These are phyloP conservation scores for Kwoniella sp. DNA, from an alignment of 768 basidiomycete species.

Conservation along the genomic window DNA sequence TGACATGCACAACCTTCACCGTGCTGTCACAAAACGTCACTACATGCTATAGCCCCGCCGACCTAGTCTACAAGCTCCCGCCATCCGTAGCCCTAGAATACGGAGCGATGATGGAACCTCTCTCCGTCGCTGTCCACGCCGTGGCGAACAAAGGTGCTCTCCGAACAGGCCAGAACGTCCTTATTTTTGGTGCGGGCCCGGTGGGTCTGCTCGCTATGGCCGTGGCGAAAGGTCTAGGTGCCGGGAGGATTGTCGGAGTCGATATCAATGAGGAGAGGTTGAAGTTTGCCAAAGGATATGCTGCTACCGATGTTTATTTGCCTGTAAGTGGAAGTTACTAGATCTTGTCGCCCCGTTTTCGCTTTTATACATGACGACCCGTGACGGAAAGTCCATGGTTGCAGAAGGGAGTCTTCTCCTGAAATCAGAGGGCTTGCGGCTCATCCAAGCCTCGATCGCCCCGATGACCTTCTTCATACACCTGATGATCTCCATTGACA, in stretches of 20 bases:
- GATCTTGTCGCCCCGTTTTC: background rate
- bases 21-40: no score
- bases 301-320: conserved; percentile 68
- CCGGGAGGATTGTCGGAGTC: conserved; percentile 77
- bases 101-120: conserved; percentile 96
- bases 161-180: conserved; percentile 73
- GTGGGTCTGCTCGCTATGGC: conserved; percentile 86
- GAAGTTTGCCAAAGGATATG: conserved; percentile 81
- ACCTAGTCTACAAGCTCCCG: conserved; percentile 71
- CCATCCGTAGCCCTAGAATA: conserved; percentile 85
- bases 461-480: background rate
- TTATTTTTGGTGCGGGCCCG: conserved; percentile 82
- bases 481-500: no score
- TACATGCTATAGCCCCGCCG: conserved; percentile 68
- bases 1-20: no score
- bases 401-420: no score
- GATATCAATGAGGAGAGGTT: conserved; percentile 68
- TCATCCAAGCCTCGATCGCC: background rate
- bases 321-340: conserved; percentile 37
- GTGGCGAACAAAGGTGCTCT: conserved; percentile 75
- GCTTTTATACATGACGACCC: no score
- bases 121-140: conserved; percentile 88
- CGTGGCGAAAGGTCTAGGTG: conserved; percentile 91
- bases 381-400: no score
- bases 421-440: background rate